Evolutionary conservation across 371 early-diverging fungal genomes (phyloP).

Genomic region (Actinomucor elegans): DNA sequence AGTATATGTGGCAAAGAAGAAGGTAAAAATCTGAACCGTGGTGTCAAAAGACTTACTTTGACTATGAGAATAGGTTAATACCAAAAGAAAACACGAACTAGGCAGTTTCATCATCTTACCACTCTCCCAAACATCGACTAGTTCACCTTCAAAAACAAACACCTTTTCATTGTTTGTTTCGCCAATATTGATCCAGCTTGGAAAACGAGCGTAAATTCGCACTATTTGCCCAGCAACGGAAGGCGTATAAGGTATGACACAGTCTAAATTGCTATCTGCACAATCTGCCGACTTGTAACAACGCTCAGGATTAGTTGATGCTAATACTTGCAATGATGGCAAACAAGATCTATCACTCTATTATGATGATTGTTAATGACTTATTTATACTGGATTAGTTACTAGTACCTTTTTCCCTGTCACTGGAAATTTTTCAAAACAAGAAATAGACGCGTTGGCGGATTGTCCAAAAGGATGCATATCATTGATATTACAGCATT

Average conservation of each 20-base stretch:
- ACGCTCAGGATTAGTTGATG: conserved; percentile 30
- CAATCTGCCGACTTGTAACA: conserved; percentile 44
- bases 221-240: conserved; percentile 54
- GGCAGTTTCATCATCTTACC: conserved; percentile 42
- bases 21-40: conserved; percentile 60
- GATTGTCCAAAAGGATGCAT: conserved; percentile 57
- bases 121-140: conserved; percentile 62
- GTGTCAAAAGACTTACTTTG: conserved; percentile 61
- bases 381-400: no score
- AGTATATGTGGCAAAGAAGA: conserved; percentile 56
- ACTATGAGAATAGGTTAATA: conserved; percentile 33
- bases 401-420: not conserved
- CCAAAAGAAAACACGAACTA: no score
- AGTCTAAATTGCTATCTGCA: conserved; percentile 15
- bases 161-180: conserved; percentile 30
- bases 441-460: conserved; percentile 42
- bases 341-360: conserved; percentile 28
- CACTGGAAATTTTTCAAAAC: conserved; percentile 43
- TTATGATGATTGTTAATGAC: not conserved
- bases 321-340: conserved; percentile 32
- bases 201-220: conserved; percentile 47
- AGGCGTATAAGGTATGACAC: conserved; percentile 64
- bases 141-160: conserved; percentile 58
- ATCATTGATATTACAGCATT: conserved; percentile 55
- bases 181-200: conserved; percentile 33